Base-by-base conservation (phyloP, 768 basidiomycete genomes). In the Podaxis mareebaensis region DNA sequence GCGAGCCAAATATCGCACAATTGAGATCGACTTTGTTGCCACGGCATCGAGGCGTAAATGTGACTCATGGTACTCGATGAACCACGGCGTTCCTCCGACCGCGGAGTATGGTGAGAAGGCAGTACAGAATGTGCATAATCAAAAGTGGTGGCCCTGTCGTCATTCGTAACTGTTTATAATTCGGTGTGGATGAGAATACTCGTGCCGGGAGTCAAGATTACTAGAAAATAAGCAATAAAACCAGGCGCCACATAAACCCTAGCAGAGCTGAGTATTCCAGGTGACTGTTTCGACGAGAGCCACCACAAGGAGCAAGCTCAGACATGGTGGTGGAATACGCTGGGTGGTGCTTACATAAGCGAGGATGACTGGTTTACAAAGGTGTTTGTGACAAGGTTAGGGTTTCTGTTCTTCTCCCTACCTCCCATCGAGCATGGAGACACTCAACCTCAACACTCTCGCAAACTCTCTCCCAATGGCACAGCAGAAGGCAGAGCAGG, bases 401-500 rank as follows among this genome's bases (percentile, higher is more conserved):
- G 46, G 22, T 57, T 28, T 63, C 54, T 49, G 36, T 51, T 57
- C 36, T 61, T 44, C 44, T 30, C 57, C 56, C 44, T 38, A 39
- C 60, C 56, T 61, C 53, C 20, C 54, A 63, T 60, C 65, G 46
- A 52, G 28, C 28, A 90, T 89, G 89, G 89, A 90, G 75, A 89
- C 89, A 8, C 84, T 93, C 74, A 89, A 91, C 75, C 82, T 92
- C 69, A 89, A 90, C 73, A 90, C 87, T 11, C 88, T 93, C 58
- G 91, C 84, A 30, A 90, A 75, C 72, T 92, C 91, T 0, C 82
- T 93, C 4, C 91, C 91, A 0, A 82, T 75, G 5, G 83, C 87
- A 3, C 87, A 86, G 67, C 90, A 89, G 71, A 90, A 89, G 70
- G 89, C 91, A 26, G 92, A 93, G 78, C 90, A 89, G 65, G 91